Base-by-base conservation (phyloP, 345 rosid species). In the Eucalyptus viminalis region DNA sequence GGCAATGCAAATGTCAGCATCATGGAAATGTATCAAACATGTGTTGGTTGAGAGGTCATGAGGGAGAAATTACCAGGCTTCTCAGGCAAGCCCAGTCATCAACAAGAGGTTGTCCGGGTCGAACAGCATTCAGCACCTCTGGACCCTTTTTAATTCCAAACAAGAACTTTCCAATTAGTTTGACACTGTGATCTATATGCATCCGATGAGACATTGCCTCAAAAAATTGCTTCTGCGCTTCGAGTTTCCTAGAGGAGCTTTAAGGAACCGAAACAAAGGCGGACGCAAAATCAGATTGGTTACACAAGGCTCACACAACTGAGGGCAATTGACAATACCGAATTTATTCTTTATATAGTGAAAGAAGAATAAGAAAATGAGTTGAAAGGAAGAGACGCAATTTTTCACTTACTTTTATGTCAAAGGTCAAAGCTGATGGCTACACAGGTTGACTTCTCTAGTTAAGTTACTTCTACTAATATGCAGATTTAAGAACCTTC, bases 41-140 rank as follows among this genome's bases (percentile, higher is more conserved):
- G n/a, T 25, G 14, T 43, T 29, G 27, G n/a, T 45, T 43, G 49
- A 40, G 43, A 40, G 51, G 80, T 50, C 40, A 43, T 34, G 31
- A 29, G 40, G 53, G 44, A 44, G 81, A 24, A 29, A 47, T 90
- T 94, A 98, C 99, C 97, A 93, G 69, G 80, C 91, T 91, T 94
- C 93, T 97, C 21, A 97, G 97, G 94, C 99, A 97, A 76, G 86
- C 89, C 99, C 99, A 98, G 93, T 98, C 98, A 92, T 98, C 98
- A 5, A 95, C 99, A 47, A 96, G 96, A 65, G 99, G 99, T 89
- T 96, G 93, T 14, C 99, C 98, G 80, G 97, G 90, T 56, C 99
- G 95, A 87, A 96, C 92, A n/a, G 92, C n/a, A 56, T 89, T 94
- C 89, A 98, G 90, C 89, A 96, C 93, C 90, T 93, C 93, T 8